Conservation (phyloP, 306 rosid genomes). For the Prunus kanzakura region DNA sequence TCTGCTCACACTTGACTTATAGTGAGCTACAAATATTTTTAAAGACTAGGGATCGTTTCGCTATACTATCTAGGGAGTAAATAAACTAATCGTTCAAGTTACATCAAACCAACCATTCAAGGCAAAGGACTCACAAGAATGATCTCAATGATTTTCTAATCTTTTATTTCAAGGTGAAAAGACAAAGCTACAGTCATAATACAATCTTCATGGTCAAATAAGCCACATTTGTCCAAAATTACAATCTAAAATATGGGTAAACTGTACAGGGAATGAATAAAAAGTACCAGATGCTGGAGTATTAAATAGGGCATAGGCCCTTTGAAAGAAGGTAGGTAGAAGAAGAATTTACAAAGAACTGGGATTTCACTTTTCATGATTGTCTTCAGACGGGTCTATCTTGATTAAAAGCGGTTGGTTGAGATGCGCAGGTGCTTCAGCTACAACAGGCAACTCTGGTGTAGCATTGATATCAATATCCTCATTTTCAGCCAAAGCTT, state of each 20-base stretch:
- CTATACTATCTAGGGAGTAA: background rate
- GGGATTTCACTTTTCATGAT: slow-evolving; percentile 37
- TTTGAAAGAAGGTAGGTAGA: slow-evolving; percentile 16
- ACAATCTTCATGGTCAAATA: slow-evolving; percentile 20
- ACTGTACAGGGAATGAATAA: slow-evolving; percentile 36
- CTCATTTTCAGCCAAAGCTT: slow-evolving; percentile 72
- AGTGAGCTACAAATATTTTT: too few species aligned
- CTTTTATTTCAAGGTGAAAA: slow-evolving; percentile 3
- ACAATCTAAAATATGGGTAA: slow-evolving; percentile 16
- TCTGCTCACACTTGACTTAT: background rate
- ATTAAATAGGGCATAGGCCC: slow-evolving; percentile 17
- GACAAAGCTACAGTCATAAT: slow-evolving; percentile 9
- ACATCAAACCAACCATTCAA: background rate
- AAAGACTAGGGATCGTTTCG: too few species aligned
- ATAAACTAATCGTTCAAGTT: slow-evolving; percentile 4
- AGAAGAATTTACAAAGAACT: slow-evolving; percentile 57
- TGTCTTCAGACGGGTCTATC: slow-evolving; percentile 41
- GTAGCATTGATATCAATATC: slow-evolving; percentile 38
- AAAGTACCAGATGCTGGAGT: slow-evolving; percentile 24
- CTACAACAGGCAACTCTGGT: slow-evolving; percentile 38
- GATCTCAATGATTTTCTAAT: slow-evolving; percentile 5
- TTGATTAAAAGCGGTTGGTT: slow-evolving; percentile 74
- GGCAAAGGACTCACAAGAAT: background rate
- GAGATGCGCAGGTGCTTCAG: slow-evolving; percentile 51
- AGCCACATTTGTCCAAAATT: slow-evolving; percentile 22